A percentile compares a stretch with the other conserved stretches of the same genome.
Conservation (phyloP, 345 rosid genomes). For the Pistacia atlantica region DNA sequence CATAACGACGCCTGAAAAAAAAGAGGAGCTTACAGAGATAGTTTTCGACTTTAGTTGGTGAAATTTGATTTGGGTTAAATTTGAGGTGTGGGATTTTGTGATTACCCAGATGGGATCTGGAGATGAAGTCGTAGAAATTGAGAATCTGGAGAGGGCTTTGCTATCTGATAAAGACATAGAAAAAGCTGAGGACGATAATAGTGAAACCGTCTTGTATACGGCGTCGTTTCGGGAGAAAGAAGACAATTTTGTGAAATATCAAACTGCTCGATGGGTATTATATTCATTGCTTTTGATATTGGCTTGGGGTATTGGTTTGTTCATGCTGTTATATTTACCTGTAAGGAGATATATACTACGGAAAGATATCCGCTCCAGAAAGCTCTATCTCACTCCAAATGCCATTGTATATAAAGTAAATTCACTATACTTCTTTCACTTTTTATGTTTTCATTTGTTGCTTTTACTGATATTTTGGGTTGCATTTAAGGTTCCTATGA, state of each 20-base stretch:
- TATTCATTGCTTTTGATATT: conserved; percentile 55
- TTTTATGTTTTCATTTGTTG: background rate
- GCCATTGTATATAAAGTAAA: conserved; percentile 68
- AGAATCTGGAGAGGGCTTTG: conserved; percentile 57
- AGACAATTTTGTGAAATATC: conserved; percentile 53
- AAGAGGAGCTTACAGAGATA: no score
- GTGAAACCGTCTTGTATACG: conserved; percentile 39
- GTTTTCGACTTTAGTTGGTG: background rate
- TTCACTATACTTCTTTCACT: background rate
- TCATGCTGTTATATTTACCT: conserved; percentile 67
- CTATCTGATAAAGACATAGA: conserved; percentile 26
- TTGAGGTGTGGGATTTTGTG: background rate
- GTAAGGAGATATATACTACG: conserved; percentile 58
- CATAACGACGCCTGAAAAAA: no score
- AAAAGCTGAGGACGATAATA: conserved; percentile 30
- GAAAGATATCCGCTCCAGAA: conserved; percentile 58
- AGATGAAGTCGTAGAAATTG: conserved; percentile 55
- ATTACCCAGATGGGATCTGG: conserved; percentile 44
- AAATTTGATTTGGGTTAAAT: background rate
- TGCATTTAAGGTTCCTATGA: background rate
- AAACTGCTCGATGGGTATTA: conserved; percentile 58
- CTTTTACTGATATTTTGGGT: background rate
- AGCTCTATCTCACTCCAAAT: conserved; percentile 64
- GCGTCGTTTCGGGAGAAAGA: conserved; percentile 63
- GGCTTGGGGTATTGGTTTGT: conserved; percentile 70